Base-by-base conservation (phyloP, 352 stramenopile genomes). In the Poterioochromonas sp. region DNA sequence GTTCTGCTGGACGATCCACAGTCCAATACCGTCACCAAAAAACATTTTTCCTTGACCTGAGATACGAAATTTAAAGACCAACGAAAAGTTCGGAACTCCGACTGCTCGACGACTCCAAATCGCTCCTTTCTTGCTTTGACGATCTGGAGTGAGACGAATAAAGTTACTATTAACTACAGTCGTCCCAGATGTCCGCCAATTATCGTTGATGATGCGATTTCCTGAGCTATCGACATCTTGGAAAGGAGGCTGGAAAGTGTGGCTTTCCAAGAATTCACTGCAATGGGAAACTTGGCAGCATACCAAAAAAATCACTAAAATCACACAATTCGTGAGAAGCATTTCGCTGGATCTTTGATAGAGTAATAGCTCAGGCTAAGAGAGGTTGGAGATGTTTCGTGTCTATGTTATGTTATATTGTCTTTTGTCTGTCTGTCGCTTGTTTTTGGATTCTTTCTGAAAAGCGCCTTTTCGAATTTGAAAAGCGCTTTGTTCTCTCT, bases 1-100 rank as follows among this genome's bases (percentile, higher is more conserved):
- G 20, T 15, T 5, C 26, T 65, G 60, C 40, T 87, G 69, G 0
- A 71, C 85, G 37, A 89, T 73, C 81, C 84, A 89, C 39, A 89
- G 74, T 65, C 76, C 82, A 54, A 89, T 83, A 32, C 85, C 85
- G 71, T 89, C 85, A 35, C 85, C 85, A 76, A 87, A 89, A n/a
- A 88, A 83, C 39, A 80, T 85, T 62, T 82, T 80, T 0, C 83
- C 83, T 77, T 82, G 79, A 43, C 85, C 85, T 43, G 76, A 83
- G 43, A 89, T 86, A 29, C 85, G 80, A 77, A 89, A 89, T 35
- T 80, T 84, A 22, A 89, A 77, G 35, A 81, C 77, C 26, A 74
- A 62, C 12, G 78, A 80, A 29, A 84, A 84, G 20, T 84, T 60
- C 39, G 80, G 65, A 60, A 78, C 74, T 5, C 71, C 77, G 29